Base-by-base conservation (phyloP, 2,329 filamentous ascomycete genomes). In the Chaetothyriales sp. region DNA sequence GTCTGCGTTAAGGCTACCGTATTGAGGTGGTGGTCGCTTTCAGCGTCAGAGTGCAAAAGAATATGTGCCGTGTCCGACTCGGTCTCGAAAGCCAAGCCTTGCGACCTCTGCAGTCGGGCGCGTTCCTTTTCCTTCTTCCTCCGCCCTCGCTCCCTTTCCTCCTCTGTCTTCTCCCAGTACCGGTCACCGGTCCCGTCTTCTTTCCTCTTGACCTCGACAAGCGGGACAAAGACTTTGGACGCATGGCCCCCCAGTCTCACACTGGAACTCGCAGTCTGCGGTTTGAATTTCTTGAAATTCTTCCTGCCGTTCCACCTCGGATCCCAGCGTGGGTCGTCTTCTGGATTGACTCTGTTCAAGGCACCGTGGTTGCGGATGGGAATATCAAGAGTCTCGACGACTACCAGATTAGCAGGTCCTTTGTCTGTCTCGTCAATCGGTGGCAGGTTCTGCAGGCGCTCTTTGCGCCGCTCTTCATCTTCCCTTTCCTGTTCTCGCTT, bases 281-380 rank as follows among this genome's bases (percentile, higher is more conserved):
- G 75, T 19, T 76, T 75, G 63, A 98, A 98, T 61, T 81, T 85
- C 67, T 98, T 98, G 71, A 95, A 98, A 64, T 98, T 97, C 67
- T 88, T 90, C 44, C 90, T 77, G 0, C 90, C 92, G 64, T 95
- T 94, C 92, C 92, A 98, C 43, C 76, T 76, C 0, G 87, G 81
- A 58, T 95, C 80, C 89, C 90, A 95, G 43, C 86, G 76, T 4
- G 82, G 78, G 18, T 75, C 68, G 33, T 66, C 66, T n/a, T 70
- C 64, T 18, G 63, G 66, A 28, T 53, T 52, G 40, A 29, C 47
- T 19, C 33, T 48, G 22, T 29, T 49, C 4, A 46, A 33, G 49
- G 68, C 58, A n/a, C 68, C 61, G 58, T 55, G 59, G 55, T 49
- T 61, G 61, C 56, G 55, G 58, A 56, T 62, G 51, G 20, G 76